Evolutionary conservation across 495 filamentous ascomycete genomes (phyloP).

Genomic region (Cenococcum geophilum): DNA sequence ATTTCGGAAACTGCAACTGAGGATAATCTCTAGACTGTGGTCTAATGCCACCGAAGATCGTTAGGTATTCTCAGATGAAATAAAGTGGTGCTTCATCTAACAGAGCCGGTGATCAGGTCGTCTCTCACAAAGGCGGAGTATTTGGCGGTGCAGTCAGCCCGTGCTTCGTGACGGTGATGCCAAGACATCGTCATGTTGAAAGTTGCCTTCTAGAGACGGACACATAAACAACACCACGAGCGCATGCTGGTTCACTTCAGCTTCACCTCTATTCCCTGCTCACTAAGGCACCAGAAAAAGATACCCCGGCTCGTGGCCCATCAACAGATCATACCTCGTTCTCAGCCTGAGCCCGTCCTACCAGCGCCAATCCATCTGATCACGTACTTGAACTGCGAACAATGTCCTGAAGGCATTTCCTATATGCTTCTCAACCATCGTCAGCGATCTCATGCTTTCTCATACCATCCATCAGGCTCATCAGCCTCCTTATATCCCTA

Average conservation of each 20-base stretch:
- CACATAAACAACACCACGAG: neutral
- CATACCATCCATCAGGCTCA: neutral
- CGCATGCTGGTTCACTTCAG: neutral
- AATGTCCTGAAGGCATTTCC: neutral
- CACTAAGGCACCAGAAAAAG: neutral
- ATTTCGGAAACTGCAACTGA: too few relatives aligned
- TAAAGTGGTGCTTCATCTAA: too few relatives aligned
- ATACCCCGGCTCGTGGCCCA: neutral
- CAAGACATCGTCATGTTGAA: neutral
- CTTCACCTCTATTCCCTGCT: neutral
- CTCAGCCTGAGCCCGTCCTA: neutral
- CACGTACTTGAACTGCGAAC: neutral
- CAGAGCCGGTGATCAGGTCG: too few relatives aligned
- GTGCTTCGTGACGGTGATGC: neutral
- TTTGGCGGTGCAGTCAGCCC: neutral
- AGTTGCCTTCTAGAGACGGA: neutral
- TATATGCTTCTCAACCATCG: neutral
- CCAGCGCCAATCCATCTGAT: neutral
- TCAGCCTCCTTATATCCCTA: neutral
- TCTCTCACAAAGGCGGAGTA: too few relatives aligned
- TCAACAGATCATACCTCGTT: neutral
- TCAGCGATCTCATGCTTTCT: constrained; percentile 4
- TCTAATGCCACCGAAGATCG: too few relatives aligned
- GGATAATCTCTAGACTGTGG: too few relatives aligned
- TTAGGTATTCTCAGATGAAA: too few relatives aligned